These are phyloP conservation scores for Aechmea fasciata DNA, from an alignment of 176 grass and related monocot genomes.

Conservation along the genomic window DNA sequence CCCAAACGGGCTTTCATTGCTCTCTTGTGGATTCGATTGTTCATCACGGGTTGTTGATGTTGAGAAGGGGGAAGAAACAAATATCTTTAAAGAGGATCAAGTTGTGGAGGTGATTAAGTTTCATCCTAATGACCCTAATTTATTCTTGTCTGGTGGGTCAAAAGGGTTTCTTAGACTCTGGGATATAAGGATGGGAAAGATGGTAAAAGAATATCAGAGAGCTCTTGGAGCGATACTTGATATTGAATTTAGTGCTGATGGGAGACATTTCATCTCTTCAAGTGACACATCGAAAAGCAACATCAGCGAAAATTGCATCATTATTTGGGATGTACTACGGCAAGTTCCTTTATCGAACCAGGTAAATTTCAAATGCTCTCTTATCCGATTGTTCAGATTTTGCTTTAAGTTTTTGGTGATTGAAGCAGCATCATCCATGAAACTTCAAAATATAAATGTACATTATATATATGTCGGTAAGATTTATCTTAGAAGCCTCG, in stretches of 20 bases:
- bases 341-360: slow-evolving; percentile 92
- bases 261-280: slow-evolving; percentile 77
- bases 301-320: slow-evolving; percentile 82
- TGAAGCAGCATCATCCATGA: no score
- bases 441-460: no score
- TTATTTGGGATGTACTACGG: slow-evolving; percentile 65
- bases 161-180: slow-evolving; percentile 68
- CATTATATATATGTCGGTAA: no score
- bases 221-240: slow-evolving; percentile 70
- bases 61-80: slow-evolving; percentile 45
- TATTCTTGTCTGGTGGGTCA: slow-evolving; percentile 80
- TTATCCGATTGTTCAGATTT: not conserved
- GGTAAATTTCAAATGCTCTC: slow-evolving; percentile 20
- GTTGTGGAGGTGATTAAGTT: slow-evolving; percentile 73
- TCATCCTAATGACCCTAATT: slow-evolving; percentile 39
- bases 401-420: no score
- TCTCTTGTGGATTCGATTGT: slow-evolving; percentile 70
- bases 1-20: slow-evolving; percentile 32
- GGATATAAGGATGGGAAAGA: slow-evolving; percentile 58
- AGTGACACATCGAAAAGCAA: slow-evolving; percentile 77
- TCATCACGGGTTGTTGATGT: slow-evolving; percentile 51
- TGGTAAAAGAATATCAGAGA: slow-evolving; percentile 54
- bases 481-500: no score
- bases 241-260: slow-evolving; percentile 71
- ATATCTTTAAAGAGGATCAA: slow-evolving; percentile 70